Conservation (phyloP, 108 stramenopile species). For the Cyclotella atomus region DNA sequence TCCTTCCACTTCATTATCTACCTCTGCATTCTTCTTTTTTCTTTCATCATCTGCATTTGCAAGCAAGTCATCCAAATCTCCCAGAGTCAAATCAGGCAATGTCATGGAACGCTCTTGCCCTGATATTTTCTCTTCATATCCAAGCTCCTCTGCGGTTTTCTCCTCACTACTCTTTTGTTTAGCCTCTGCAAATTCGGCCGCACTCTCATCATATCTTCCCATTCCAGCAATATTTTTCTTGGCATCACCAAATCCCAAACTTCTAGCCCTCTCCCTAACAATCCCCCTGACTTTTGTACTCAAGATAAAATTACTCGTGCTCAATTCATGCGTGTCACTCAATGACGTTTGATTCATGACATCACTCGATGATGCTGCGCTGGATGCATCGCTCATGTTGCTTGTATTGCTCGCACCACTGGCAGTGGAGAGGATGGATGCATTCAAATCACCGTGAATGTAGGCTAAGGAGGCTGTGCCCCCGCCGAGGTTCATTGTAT, state of each 20-base stretch:
- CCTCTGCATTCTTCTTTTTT: not conserved
- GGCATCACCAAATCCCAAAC: constrained; percentile 8
- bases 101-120: no score
- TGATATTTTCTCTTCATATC: no score
- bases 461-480: constrained; percentile 32
- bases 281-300: constrained; percentile 34
- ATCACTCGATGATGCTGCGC: no score
- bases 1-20: not conserved
- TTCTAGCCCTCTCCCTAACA: constrained; percentile 29
- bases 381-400: constrained; percentile 12
- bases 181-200: no score
- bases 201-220: no score
- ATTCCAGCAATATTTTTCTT: no score
- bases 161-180: no score
- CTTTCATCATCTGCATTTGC: no score
- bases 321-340: constrained; percentile 84
- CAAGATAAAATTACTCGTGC: constrained; percentile 76
- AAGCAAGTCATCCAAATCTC: no score
- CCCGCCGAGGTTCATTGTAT: constrained; percentile 38
- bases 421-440: not conserved
- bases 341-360: constrained; percentile 47
- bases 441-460: constrained; percentile 31
- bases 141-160: no score
- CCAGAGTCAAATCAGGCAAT: no score
- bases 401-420: not conserved